Evolutionary conservation across 2,329 filamentous ascomycete species (phyloP), one percentile per base, ranked within the genome.

Genomic region (Monilinia vaccinii-corymbosi): DNA sequence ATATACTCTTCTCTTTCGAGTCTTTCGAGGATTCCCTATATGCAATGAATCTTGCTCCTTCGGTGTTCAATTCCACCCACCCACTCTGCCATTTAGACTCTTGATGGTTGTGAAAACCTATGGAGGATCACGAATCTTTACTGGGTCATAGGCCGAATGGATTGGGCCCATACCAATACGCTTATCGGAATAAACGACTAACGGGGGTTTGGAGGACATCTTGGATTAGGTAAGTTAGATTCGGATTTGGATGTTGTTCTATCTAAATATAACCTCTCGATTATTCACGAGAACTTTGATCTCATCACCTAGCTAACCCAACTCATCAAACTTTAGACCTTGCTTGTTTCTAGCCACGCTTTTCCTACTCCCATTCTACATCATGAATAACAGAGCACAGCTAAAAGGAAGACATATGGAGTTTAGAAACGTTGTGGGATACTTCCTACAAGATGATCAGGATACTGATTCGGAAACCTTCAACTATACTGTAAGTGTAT

Each of bases 401-500:
- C 3, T 53, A 59, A n/a, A 45, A 60, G 38, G 14, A 36, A 53
- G 42, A 32, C 59, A 67, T 56, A 52, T 66, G 77, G 46, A 73
- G 76, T 87, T 85, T 70, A 80, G 78, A 0, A 81, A 84, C 0
- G 78, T 88, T 3, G 74, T 76, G 0, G 85, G 83, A 0, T 83
- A 84, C 70, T 89, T 88, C 66, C 73, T 82, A 28, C 86, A 89
- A 68, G 85, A 88, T 68, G 79, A 86, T 34, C 70, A 76, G 0
- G 68, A 74, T 11, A 88, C 85, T 0, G 73, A 83, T 58, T 73
- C 83, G 1, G 74, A 71, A 4, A 78, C 72, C 1, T 88, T 88
- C 71, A 83, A 88, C 72, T 88, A 87, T 28, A 52, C 50, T 67
- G 85, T 88, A 71, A 69, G 77, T 73, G 74, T 62, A 86, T 86